These are phyloP conservation scores for Scenedesmus sp. DNA, from an alignment of 163 green algal genomes.

Conservation along the genomic window DNA sequence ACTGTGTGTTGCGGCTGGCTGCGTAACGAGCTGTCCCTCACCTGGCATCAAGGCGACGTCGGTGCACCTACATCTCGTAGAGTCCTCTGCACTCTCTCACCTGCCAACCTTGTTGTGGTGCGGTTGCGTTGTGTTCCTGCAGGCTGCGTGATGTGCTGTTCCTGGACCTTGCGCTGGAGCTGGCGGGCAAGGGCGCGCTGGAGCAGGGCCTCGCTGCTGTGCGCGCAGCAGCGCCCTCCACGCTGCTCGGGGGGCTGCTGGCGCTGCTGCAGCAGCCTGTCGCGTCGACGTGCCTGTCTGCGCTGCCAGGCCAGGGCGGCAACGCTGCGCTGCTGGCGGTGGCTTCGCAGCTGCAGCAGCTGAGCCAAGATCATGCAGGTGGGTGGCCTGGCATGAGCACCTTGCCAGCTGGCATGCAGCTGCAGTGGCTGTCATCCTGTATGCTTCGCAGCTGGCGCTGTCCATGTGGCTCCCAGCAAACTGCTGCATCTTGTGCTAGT, in stretches of 20 bases:
- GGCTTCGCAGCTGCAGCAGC: constrained; percentile 28
- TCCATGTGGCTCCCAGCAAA: neutral
- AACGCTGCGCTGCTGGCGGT: constrained; percentile 33
- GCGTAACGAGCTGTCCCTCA: no score
- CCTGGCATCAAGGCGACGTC: no score
- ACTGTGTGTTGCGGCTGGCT: no score
- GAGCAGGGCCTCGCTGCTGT: constrained; percentile 52
- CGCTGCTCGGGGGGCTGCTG: constrained; percentile 52
- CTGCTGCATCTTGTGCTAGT: neutral
- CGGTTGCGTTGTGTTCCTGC: neutral
- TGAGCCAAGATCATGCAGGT: constrained; percentile 38
- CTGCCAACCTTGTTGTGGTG: no score
- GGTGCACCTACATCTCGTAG: no score
- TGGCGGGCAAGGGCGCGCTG: constrained; percentile 52
- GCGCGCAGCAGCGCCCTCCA: constrained; percentile 46
- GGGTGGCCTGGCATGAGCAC: neutral
- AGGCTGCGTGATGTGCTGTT: constrained; percentile 79
- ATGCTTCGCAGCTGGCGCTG: neutral
- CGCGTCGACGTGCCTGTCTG: constrained; percentile 19
- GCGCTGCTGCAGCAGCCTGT: constrained; percentile 52
- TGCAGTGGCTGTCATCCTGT: no score
- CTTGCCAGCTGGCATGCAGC: neutral
- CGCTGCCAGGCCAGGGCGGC: constrained; percentile 34
- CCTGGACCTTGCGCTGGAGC: constrained; percentile 82
- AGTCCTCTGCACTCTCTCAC: no score